Conservation (phyloP, 2,329 filamentous ascomycete species). For the Plectosphaerella sp. region DNA sequence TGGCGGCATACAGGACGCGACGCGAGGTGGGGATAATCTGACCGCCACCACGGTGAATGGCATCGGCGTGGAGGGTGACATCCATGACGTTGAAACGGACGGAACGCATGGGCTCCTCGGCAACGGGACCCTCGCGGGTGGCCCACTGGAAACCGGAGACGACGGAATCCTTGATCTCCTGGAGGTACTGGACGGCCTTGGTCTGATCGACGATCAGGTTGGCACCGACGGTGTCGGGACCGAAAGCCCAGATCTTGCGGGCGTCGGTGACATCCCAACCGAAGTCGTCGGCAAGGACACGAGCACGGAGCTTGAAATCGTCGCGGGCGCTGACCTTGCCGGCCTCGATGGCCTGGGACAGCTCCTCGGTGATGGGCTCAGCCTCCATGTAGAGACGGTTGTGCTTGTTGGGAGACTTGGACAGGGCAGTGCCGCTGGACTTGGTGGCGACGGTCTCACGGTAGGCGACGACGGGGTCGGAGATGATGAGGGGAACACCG, state of each 20-base stretch:
- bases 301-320: conserved; percentile 98
- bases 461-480: conserved; percentile 97
- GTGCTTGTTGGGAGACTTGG: conserved; percentile 99
- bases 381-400: conserved; percentile 98
- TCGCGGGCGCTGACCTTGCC: conserved; percentile 94
- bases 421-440: conserved; percentile 94
- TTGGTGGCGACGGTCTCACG: conserved; percentile 85
- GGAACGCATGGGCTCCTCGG: conserved; percentile 96
- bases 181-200: conserved; percentile 99
- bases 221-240: conserved; percentile 94
- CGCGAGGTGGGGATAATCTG: conserved; percentile 97
- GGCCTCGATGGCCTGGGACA: conserved; percentile 80
- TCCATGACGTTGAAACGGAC: conserved; percentile 99
- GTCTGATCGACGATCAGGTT: conserved; percentile 99
- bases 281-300: conserved; percentile 92
- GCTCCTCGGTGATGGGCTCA: conserved; percentile 86
- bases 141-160: conserved; percentile 99
- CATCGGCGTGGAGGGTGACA: conserved; percentile 99
- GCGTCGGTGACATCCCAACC: conserved; percentile 99
- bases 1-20: conserved; percentile 92
- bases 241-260: conserved; percentile 99
- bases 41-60: conserved; percentile 98
- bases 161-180: conserved; percentile 99
- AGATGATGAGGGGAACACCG: conserved; percentile 95
- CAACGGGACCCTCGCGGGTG: conserved; percentile 92